Evolutionary conservation across 2,329 filamentous ascomycete genomes (phyloP), one percentile per base, ranked within the genome.

Genomic region (Cercospora sesami): DNA sequence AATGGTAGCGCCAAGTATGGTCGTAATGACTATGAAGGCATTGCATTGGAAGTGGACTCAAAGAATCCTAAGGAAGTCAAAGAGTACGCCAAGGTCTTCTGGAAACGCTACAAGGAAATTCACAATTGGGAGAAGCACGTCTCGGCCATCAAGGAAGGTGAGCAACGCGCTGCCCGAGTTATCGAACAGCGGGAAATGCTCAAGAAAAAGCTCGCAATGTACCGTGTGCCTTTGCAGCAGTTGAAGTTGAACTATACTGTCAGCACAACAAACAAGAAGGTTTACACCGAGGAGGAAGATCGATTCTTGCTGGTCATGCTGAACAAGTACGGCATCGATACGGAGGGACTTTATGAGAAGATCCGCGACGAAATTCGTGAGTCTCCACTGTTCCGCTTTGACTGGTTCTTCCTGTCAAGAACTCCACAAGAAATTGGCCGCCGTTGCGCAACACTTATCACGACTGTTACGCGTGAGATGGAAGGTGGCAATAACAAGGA

Each of bases 191-290:
- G 93, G 70, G 94, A 96, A 81, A 90, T 98, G 83, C 86, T 99
- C 65, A 89, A 90, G 71, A 96, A 94, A 86, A 99, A 99, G 87
- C 91, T 99, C 86, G 87, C 90, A 75, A 92, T 95, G 84, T 98
- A 97, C 79, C 91, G 95, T n/a, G 94, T 98, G 60, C 96, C 95
- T 26, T 86, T 99, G 16, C 95, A 99, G 80, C 95, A 99, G 80
- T 89, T 99, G 76, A 97, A 97, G 84, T 93, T 99, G 83, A 98
- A 97, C 82, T 99, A 99, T 81, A 97, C 94, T 0, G 95, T 99
- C 30, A 97, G 93, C 6, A 99, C 95, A 2, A 99, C 96, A 9
- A 99, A 99, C 87, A 99, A 99, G 84, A 99, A 99, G 83, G 94
- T 99, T 0, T 99, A 99, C 79, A 98, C 94, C 0, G 96, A 99